Evolutionary conservation across 768 basidiomycete species (phyloP).

Genomic region (Termitomyces sp.): DNA sequence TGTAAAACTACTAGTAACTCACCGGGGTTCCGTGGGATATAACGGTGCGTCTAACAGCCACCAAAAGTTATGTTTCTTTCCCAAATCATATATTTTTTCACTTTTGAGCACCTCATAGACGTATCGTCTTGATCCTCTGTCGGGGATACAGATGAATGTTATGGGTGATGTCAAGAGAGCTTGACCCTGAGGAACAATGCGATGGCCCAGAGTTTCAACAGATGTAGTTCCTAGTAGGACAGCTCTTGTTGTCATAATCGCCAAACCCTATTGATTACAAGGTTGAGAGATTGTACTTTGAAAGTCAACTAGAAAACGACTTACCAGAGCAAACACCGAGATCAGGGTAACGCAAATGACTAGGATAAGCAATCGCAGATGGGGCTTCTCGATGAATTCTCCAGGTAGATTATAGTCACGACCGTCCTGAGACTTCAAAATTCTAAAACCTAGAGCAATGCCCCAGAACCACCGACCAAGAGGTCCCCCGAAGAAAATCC

Average conservation of each 20-base stretch:
- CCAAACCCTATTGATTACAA: constrained; percentile 20
- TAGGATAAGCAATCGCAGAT: constrained; percentile 25
- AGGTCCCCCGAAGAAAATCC: constrained; percentile 38
- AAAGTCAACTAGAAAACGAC: constrained; percentile 3
- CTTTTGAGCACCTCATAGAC: constrained; percentile 16
- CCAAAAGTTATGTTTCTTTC: constrained; percentile 23
- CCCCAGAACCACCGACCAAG: constrained; percentile 36
- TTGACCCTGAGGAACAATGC: constrained; percentile 7
- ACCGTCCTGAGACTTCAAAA: constrained; percentile 17
- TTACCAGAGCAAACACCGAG: constrained; percentile 29
- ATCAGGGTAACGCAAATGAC: constrained; percentile 21
- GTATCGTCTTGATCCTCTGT: background rate
- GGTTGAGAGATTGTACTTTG: background rate
- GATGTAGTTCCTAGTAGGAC: constrained; percentile 30
- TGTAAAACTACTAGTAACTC: background rate
- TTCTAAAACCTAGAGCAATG: constrained; percentile 26
- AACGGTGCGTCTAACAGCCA: constrained; percentile 9
- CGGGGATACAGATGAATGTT: constrained; percentile 22
- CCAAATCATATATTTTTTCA: constrained; percentile 35
- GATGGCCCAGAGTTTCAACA: constrained; percentile 18
- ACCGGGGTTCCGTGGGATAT: background rate
- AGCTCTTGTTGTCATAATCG: constrained; percentile 17
- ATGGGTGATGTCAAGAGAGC: background rate
- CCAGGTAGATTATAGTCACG: constrained; percentile 15
- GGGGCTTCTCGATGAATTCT: constrained; percentile 29